phyloP scores from a whole-genome alignment of 257 asterid genomes.

The Solanum arcanum region DNA sequence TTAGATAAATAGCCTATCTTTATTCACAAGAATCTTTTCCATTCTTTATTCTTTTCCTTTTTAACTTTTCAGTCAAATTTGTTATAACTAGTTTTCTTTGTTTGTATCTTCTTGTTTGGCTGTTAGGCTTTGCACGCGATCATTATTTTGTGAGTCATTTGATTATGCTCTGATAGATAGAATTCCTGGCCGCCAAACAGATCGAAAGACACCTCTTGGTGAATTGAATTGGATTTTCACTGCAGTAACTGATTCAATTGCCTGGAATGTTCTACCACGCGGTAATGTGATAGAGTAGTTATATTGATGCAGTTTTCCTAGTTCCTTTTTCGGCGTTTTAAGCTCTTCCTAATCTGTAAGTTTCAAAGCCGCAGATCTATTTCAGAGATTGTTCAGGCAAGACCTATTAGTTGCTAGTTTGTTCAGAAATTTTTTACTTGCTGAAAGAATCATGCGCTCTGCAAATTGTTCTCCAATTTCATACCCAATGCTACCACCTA shows the following conservation, averaged over 20 bases:
- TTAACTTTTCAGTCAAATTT: background rate
- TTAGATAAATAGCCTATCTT: background rate
- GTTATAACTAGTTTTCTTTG: background rate
- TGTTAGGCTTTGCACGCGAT: slow-evolving; percentile 74
- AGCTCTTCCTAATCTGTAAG: slow-evolving; percentile 4
- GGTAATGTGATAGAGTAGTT: slow-evolving; percentile 39
- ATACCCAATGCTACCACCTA: slow-evolving; percentile 76
- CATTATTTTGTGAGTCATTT: slow-evolving; percentile 74
- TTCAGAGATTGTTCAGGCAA: slow-evolving; percentile 95
- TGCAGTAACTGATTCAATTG: slow-evolving; percentile 95
- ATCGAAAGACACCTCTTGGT: slow-evolving; percentile 94
- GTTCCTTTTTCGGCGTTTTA: background rate
- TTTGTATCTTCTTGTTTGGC: background rate
- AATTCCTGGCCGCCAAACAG: slow-evolving; percentile 99
- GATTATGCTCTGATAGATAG: slow-evolving; percentile 78
- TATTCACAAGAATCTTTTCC: background rate
- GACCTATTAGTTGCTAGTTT: slow-evolving; percentile 95
- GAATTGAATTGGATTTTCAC: slow-evolving; percentile 99
- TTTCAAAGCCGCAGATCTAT: slow-evolving; percentile 53
- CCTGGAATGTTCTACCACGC: slow-evolving; percentile 98
- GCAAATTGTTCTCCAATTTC: slow-evolving; percentile 98
- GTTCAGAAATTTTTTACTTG: slow-evolving; percentile 88
- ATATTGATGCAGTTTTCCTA: background rate
- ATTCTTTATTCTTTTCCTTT: background rate
- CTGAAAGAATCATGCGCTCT: slow-evolving; percentile 98